These are phyloP conservation scores for Cymbopogon flexuosus DNA, from an alignment of 202 grass and related monocot species.

Conservation along the genomic window DNA sequence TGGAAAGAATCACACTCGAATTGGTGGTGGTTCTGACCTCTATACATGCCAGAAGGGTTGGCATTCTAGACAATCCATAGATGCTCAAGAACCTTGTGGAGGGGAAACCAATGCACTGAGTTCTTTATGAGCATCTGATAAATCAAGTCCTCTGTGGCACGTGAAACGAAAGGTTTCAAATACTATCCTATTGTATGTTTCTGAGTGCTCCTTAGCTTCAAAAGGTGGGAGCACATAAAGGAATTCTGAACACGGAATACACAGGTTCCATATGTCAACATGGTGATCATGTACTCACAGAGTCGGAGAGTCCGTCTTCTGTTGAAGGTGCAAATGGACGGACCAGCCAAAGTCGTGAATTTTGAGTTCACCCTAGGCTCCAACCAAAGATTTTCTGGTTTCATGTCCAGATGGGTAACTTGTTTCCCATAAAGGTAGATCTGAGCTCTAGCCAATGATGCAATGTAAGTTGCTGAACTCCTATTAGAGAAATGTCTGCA, in stretches of 20 bases:
- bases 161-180: slow-evolving; percentile 61
- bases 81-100: slow-evolving; percentile 66
- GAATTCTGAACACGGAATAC: slow-evolving; percentile 73
- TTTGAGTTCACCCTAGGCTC: slow-evolving; percentile 62
- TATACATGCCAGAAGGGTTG: slow-evolving; percentile 53
- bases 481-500: slow-evolving; percentile 72
- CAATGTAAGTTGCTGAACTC: slow-evolving; percentile 76
- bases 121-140: slow-evolving; percentile 87
- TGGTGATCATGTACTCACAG: slow-evolving; percentile 66
- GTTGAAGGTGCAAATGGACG: slow-evolving; percentile 61
- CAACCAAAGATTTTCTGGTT: slow-evolving; percentile 83
- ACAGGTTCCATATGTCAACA: slow-evolving; percentile 95
- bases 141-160: slow-evolving; percentile 60
- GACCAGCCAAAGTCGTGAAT: slow-evolving; percentile 95
- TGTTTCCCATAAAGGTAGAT: slow-evolving; percentile 84
- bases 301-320: slow-evolving; percentile 59
- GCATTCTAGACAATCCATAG: slow-evolving; percentile 83
- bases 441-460: slow-evolving; percentile 56
- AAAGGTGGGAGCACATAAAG: slow-evolving; percentile 79
- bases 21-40: slow-evolving; percentile 28
- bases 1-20: not conserved
- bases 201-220: slow-evolving; percentile 86
- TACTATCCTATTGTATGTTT: slow-evolving; percentile 78
- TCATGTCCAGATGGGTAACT: slow-evolving; percentile 80
- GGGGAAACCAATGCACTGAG: slow-evolving; percentile 39